Evolutionary conservation across 306 rosid genomes (phyloP).

Genomic region (Ziziphus jujuba): DNA sequence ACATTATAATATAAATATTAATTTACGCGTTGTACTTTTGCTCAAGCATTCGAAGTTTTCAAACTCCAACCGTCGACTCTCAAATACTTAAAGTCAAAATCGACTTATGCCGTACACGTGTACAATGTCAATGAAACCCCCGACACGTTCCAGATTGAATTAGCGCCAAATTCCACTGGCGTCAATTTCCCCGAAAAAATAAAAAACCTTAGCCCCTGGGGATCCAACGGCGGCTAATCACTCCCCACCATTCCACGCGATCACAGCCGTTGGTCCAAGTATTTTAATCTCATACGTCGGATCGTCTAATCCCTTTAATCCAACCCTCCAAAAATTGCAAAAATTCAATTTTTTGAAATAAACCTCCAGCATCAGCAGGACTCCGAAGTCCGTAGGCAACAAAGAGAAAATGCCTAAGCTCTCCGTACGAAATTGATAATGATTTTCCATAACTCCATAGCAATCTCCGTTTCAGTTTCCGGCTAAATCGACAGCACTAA

Average conservation of each 20-base stretch:
- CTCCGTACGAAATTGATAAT: not conserved
- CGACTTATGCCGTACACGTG: conserved; percentile 38
- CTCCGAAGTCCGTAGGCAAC: conserved; percentile 34
- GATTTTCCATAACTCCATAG: not conserved
- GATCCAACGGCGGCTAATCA: conserved; percentile 37
- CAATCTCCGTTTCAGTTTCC: conserved; percentile 26
- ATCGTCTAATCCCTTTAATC: conserved; percentile 6
- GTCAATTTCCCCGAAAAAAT: conserved; percentile 19
- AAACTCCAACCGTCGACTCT: conserved; percentile 26
- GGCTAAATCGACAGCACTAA: not conserved
- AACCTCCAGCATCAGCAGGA: conserved; percentile 6
- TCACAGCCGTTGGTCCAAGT: conserved; percentile 19
- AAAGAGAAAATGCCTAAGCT: conserved; percentile 23
- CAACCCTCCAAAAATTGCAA: conserved; percentile 30
- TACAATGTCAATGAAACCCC: not conserved
- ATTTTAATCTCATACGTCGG: conserved; percentile 17
- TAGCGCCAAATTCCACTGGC: conserved; percentile 68
- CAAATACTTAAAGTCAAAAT: conserved; percentile 2
- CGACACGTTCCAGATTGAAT: conserved; percentile 17
- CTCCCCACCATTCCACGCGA: not conserved
- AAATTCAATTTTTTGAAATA: conserved; percentile 60
- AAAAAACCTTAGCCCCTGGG: not conserved
- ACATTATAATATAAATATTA: too few relatives aligned
- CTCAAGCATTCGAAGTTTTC: too few relatives aligned
- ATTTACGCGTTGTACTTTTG: too few relatives aligned